Evolutionary conservation across 306 rosid species (phyloP), one percentile per base, ranked within the genome.

Genomic region (Dicorynia guianensis): DNA sequence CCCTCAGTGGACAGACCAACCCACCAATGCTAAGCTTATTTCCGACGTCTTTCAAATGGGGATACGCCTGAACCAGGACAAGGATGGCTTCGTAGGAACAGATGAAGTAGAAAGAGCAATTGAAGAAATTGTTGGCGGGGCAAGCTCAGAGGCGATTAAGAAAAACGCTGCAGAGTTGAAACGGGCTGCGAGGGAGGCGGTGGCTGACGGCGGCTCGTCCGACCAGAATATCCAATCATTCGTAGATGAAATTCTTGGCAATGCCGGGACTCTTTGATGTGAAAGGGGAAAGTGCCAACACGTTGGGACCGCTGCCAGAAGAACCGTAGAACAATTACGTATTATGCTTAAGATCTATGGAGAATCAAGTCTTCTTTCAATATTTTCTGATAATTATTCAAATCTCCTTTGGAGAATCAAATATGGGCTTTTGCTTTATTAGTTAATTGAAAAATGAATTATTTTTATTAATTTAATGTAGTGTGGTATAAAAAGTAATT

Each of bases 1-100:
- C 15, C 90, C 90, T 4, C 69, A 79, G 11, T 87, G 90, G 90
- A 72, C 84, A 0, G 90, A 87, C 36, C 90, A 87, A 82, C 90
- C 90, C 13, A 84, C 88, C 5, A 87, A 87, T 9, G 88, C 90
- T 0, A 87, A 81, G 56, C 81, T 87, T 3, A 10, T 87, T 35
- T 56, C 82, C 1, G 85, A 87, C 39, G 85, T 84, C 34, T 81
- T 87, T 1, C 38, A 18, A 2, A 55, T 8, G 14, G 90, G 88
- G 34, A 9, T 75, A 18, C 79, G 88, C 14, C 77, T 87, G 10
- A 9, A 59, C 19, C 76, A 50, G 8, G 90, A 73, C 8, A 5
- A 15, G 30, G 78, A 78, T 5, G 90, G 88, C 0, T 54, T 76
- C 19, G 76, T 87, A 5, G 74, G 34, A 8, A 57, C 74, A 7